phyloP scores from a whole-genome alignment of 2,329 filamentous ascomycete genomes.

The Clonostachys chloroleuca region DNA sequence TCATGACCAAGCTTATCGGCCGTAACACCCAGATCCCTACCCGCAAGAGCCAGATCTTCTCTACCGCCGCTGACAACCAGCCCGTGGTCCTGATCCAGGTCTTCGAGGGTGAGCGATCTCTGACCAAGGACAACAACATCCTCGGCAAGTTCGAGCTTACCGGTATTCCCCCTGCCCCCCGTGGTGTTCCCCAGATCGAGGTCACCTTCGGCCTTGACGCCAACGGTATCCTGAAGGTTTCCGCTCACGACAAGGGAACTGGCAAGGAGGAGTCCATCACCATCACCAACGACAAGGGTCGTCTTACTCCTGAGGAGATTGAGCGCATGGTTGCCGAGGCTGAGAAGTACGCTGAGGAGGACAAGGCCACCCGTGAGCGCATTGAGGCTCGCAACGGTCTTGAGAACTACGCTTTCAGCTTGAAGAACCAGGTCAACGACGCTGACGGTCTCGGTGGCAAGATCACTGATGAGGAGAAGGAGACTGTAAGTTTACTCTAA shows the following conservation, averaged over 20 bases:
- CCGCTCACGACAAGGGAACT: conserved; percentile 94
- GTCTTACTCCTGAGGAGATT: conserved; percentile 93
- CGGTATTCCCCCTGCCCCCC: conserved; percentile 88
- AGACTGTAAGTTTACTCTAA: conserved; percentile 61
- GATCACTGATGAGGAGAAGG: conserved; percentile 98
- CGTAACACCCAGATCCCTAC: conserved; percentile 94
- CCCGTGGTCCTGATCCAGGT: conserved; percentile 93
- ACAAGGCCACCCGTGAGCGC: conserved; percentile 96
- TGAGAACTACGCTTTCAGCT: conserved; percentile 98
- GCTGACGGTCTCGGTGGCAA: conserved; percentile 96
- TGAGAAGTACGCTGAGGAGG: conserved; percentile 98
- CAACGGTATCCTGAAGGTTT: conserved; percentile 97
- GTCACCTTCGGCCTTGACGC: conserved; percentile 96
- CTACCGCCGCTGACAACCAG: conserved; percentile 94
- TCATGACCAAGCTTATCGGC: conserved; percentile 96
- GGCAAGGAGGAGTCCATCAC: conserved; percentile 97
- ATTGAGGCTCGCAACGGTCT: conserved; percentile 95
- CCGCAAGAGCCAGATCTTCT: conserved; percentile 97
- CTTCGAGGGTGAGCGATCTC: conserved; percentile 85
- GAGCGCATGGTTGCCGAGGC: conserved; percentile 99
- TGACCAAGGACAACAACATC: conserved; percentile 96
- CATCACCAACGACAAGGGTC: conserved; percentile 99
- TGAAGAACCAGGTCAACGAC: conserved; percentile 99
- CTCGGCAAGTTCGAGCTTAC: conserved; percentile 99
- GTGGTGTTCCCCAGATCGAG: conserved; percentile 97